Percentiles rank a stretch among this genome's conserved stretches.
phyloP scores from a whole-genome alignment of 108 stramenopile genomes.

The Craspedostauros australis region DNA sequence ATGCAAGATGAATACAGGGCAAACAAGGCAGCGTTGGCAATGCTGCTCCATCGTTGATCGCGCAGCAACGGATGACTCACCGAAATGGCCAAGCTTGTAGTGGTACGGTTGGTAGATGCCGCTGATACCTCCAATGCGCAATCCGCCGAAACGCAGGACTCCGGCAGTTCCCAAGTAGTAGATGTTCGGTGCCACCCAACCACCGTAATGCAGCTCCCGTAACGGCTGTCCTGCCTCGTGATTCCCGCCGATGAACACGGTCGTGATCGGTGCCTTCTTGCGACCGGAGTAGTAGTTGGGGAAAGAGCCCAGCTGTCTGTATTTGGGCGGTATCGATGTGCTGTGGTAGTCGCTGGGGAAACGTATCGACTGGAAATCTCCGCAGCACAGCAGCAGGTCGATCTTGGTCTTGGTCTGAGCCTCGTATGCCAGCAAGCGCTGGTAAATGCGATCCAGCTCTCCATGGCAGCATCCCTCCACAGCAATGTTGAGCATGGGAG shows the following conservation, averaged over 20 bases:
- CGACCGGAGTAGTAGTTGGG: slow-evolving; percentile 90
- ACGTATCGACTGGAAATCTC: slow-evolving; percentile 96
- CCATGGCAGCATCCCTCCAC: slow-evolving; percentile 99
- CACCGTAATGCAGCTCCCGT: slow-evolving; percentile 94
- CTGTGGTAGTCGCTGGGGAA: slow-evolving; percentile 78
- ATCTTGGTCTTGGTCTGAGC: slow-evolving; percentile 32
- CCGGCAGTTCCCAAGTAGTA: slow-evolving; percentile 95
- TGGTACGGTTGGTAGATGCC: slow-evolving; percentile 92
- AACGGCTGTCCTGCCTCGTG: slow-evolving; percentile 95
- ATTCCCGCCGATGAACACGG: slow-evolving; percentile 98
- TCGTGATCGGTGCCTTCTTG: slow-evolving; percentile 81
- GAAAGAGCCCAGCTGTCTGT: slow-evolving; percentile 82
- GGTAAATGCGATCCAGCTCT: slow-evolving; percentile 92
- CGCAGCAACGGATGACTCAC: background rate
- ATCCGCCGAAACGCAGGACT: slow-evolving; percentile 72
- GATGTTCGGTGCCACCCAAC: slow-evolving; percentile 98
- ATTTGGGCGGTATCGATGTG: slow-evolving; percentile 90
- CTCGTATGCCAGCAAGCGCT: slow-evolving; percentile 49
- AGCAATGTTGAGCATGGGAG: slow-evolving; percentile 54
- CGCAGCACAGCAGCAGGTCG: slow-evolving; percentile 95
- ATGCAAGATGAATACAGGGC: too few species aligned
- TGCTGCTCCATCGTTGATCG: too few species aligned
- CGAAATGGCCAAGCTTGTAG: slow-evolving; percentile 60
- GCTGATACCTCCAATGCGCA: slow-evolving; percentile 93
- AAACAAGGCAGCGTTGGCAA: too few species aligned